Evolutionary conservation across 148 eudicot species (phyloP).

Genomic region (Gaultheria prostrata): DNA sequence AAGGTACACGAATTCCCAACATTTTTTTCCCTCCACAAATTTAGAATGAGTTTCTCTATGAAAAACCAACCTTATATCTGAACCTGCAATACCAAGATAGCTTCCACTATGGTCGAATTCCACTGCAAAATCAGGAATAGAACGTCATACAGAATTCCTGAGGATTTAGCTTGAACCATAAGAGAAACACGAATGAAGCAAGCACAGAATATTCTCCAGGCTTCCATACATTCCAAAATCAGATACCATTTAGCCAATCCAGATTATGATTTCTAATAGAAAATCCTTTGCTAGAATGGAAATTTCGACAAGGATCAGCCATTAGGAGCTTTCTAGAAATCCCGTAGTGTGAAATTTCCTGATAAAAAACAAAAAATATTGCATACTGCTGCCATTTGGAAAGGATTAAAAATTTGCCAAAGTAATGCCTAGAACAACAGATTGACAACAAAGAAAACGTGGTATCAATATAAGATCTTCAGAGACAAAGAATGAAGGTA

Average conservation of each 20-base stretch:
- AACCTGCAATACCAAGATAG: slow-evolving; percentile 82
- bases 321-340: neutral
- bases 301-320: neutral
- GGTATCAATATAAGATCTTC: neutral
- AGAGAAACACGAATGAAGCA: neutral
- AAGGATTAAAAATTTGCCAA: neutral
- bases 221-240: neutral
- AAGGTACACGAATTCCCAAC: neutral
- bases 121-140: slow-evolving; percentile 48
- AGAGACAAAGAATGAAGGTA: neutral
- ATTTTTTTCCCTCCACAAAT: neutral
- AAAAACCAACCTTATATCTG: slow-evolving; percentile 71
- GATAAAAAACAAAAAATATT: neutral
- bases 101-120: slow-evolving; percentile 97
- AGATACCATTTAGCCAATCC: neutral
- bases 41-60: neutral
- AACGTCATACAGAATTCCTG: neutral
- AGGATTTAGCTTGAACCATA: neutral
- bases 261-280: neutral
- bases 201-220: neutral
- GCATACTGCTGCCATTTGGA: neutral
- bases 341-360: neutral
- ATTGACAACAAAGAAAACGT: neutral
- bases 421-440: neutral
- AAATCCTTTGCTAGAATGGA: neutral